Evolutionary conservation across 2,329 filamentous ascomycete species (phyloP).

Genomic region (Colletotrichum spaethianum): DNA sequence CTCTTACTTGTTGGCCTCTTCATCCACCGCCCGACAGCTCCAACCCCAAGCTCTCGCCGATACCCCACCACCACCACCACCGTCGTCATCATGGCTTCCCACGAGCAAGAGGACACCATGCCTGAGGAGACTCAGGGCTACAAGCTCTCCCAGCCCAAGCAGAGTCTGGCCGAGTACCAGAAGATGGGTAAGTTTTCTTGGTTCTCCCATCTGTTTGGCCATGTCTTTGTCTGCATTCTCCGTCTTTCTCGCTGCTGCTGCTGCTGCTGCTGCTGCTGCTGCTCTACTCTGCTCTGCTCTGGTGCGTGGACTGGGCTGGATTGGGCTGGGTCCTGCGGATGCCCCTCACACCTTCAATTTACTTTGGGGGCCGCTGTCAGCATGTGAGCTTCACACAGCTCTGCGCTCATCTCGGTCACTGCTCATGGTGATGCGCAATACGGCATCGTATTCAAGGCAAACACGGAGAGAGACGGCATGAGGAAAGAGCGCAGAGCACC

Average conservation of each 20-base stretch:
- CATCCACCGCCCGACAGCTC: neutral
- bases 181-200: conserved; percentile 82
- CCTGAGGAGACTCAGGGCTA: conserved; percentile 94
- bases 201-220: neutral
- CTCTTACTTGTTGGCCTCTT: neutral
- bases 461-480: neutral
- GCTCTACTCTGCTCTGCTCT: neutral
- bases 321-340: conserved; percentile 17
- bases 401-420: conserved; percentile 20
- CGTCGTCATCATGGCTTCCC: conserved; percentile 72
- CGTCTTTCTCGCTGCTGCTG: neutral
- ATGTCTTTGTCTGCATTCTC: conserved; percentile 1
- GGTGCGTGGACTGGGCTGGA: neutral
- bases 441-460: conserved; percentile 2
- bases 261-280: neutral
- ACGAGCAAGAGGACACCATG: conserved; percentile 81
- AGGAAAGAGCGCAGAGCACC: conserved; percentile 16
- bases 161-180: conserved; percentile 94
- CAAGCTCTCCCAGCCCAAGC: conserved; percentile 97
- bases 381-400: neutral
- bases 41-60: conserved; percentile 17
- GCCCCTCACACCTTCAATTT: conserved; percentile 26
- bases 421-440: neutral
- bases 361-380: conserved; percentile 16
- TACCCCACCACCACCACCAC: conserved; percentile 40